phyloP scores from a whole-genome alignment of 495 filamentous ascomycete genomes.

The Parmelia sp. region DNA sequence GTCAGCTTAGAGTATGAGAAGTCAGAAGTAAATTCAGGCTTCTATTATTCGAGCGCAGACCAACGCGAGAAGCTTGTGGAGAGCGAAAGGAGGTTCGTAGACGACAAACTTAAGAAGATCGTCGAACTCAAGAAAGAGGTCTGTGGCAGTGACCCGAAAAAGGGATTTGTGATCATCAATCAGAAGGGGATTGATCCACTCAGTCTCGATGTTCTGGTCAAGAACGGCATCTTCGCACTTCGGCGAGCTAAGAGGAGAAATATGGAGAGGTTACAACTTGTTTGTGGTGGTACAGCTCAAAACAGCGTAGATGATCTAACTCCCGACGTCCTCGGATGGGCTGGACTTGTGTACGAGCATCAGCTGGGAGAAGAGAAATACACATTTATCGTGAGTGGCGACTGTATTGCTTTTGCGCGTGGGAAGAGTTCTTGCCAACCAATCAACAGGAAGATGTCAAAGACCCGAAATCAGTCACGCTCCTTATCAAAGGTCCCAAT shows the following conservation, averaged over 20 bases:
- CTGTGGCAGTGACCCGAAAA: constrained; percentile 89
- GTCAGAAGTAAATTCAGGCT: constrained; percentile 96
- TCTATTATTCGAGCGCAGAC: constrained; percentile 96
- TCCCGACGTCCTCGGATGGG: constrained; percentile 90
- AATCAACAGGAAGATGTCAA: constrained; percentile 78
- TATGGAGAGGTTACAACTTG: constrained; percentile 94
- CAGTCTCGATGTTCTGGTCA: constrained; percentile 88
- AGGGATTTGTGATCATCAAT: constrained; percentile 96
- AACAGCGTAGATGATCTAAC: constrained; percentile 93
- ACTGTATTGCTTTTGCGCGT: background rate
- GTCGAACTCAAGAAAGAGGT: constrained; percentile 97
- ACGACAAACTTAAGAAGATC: constrained; percentile 95
- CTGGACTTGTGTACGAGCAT: constrained; percentile 93
- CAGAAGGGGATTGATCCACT: constrained; percentile 98
- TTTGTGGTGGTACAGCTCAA: constrained; percentile 84
- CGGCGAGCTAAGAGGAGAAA: constrained; percentile 93
- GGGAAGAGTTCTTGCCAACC: constrained; percentile 21
- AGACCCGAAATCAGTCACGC: constrained; percentile 96
- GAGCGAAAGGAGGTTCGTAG: constrained; percentile 91
- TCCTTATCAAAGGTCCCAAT: constrained; percentile 97
- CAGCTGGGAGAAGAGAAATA: constrained; percentile 98
- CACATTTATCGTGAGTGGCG: constrained; percentile 65
- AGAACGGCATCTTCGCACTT: constrained; percentile 94
- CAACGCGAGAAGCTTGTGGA: constrained; percentile 97
- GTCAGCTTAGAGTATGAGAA: constrained; percentile 99